Percentiles rank a stretch among this genome's conserved stretches.
Conservation (phyloP, 805 yeast genomes). For the Saturnispora sekii region DNA sequence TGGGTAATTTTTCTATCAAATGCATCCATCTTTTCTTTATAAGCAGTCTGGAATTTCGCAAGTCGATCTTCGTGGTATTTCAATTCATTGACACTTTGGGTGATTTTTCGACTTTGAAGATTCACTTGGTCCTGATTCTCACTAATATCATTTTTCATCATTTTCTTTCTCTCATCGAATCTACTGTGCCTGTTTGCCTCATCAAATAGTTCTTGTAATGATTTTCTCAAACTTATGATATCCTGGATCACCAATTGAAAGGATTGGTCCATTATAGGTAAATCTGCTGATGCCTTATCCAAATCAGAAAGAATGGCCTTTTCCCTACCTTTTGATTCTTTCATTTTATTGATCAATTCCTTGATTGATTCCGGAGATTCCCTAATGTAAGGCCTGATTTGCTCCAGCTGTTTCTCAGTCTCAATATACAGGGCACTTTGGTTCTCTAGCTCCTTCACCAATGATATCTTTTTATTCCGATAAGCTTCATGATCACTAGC, state of each 20-base stretch:
- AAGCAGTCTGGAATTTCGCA: constrained; percentile 33
- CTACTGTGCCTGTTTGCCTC: constrained; percentile 35
- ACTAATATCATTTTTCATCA: constrained; percentile 27
- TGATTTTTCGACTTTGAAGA: constrained; percentile 34
- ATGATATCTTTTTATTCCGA: constrained; percentile 48
- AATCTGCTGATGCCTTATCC: constrained; percentile 40
- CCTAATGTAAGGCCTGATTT: constrained; percentile 47
- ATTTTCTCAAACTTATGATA: constrained; percentile 31
- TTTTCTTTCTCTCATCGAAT: constrained; percentile 18
- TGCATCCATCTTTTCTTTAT: constrained; percentile 35
- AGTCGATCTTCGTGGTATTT: constrained; percentile 39
- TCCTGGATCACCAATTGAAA: constrained; percentile 44
- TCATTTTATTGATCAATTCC: constrained; percentile 44
- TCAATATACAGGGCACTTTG: constrained; percentile 48
- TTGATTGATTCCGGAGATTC: constrained; percentile 50
- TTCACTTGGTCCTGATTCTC: constrained; percentile 32
- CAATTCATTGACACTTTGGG: constrained; percentile 43
- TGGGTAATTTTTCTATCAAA: constrained; percentile 33
- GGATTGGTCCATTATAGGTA: constrained; percentile 47
- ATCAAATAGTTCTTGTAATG: constrained; percentile 40
- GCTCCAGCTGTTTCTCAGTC: constrained; percentile 47
- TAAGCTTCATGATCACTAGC: constrained; percentile 54
- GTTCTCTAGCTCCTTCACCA: constrained; percentile 52
- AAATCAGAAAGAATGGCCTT: constrained; percentile 30
- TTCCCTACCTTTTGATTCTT: constrained; percentile 33